Conservation (phyloP, 176 grass and related monocot species). For the Carex scoparia region DNA sequence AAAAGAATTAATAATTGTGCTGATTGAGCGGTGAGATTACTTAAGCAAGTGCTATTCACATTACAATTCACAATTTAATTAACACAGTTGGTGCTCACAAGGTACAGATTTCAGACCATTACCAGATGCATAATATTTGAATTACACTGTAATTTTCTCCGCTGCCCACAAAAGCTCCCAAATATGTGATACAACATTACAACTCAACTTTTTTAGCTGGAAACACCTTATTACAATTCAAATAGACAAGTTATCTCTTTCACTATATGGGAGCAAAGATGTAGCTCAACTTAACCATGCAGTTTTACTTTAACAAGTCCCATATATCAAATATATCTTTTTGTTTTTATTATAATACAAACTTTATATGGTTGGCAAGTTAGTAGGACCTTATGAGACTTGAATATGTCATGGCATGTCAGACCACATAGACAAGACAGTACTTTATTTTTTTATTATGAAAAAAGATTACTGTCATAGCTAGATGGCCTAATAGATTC, state of each 20-base stretch:
- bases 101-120: neutral
- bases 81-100: neutral
- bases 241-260: neutral
- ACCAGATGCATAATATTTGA: neutral
- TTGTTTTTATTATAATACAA: neutral
- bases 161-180: neutral
- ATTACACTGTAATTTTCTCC: neutral
- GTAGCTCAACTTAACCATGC: too few relatives aligned
- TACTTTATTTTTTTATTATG: neutral
- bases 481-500: neutral
- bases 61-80: neutral
- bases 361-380: neutral
- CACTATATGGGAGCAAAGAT: too few relatives aligned
- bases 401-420: neutral
- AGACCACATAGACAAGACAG: neutral
- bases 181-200: neutral
- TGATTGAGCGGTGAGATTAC: neutral
- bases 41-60: neutral
- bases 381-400: neutral
- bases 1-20: neutral
- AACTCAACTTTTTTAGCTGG: neutral
- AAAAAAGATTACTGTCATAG: neutral
- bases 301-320: too few relatives aligned
- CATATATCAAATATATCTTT: too few relatives aligned
- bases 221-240: neutral